Percentiles rank a stretch among this genome's conserved stretches.
Conservation (phyloP, 2,329 filamentous ascomycete species). For the Phialophora tarda region DNA sequence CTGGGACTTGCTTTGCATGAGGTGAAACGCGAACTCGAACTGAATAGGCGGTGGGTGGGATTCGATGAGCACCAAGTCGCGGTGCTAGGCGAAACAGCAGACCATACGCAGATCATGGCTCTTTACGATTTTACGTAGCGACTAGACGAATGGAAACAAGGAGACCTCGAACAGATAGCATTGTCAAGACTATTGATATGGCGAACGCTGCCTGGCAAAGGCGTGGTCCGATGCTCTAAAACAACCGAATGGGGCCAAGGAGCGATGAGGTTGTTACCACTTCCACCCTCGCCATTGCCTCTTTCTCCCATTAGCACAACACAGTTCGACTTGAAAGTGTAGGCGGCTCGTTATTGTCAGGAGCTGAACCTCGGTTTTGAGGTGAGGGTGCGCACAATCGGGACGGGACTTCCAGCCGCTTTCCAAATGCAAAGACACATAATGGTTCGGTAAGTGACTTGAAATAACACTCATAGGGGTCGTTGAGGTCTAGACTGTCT, state of each 20-base stretch:
- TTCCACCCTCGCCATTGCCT: not conserved
- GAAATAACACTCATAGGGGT: no score
- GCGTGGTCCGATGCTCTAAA: not conserved
- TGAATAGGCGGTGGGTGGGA: slow-evolving; percentile 71
- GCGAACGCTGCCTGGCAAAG: not conserved
- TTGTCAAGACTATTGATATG: not conserved
- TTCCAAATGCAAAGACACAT: no score
- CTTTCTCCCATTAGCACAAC: not conserved
- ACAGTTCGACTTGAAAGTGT: not conserved
- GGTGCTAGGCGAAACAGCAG: slow-evolving; percentile 71
- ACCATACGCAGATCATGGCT: slow-evolving; percentile 72
- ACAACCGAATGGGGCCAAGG: not conserved
- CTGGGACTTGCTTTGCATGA: slow-evolving; percentile 46
- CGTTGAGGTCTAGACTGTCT: no score
- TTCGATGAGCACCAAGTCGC: slow-evolving; percentile 95
- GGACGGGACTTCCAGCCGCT: no score
- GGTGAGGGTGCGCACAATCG: not conserved
- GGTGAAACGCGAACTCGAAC: slow-evolving; percentile 48
- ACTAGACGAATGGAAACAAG: not conserved
- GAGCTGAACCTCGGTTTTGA: not conserved
- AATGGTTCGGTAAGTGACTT: no score
- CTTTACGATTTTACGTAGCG: slow-evolving; percentile 83
- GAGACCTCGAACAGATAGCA: not conserved
- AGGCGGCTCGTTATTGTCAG: not conserved
- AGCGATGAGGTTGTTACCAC: not conserved